phyloP scores from a whole-genome alignment of 768 basidiomycete genomes.

The Lentinus tigrinus region DNA sequence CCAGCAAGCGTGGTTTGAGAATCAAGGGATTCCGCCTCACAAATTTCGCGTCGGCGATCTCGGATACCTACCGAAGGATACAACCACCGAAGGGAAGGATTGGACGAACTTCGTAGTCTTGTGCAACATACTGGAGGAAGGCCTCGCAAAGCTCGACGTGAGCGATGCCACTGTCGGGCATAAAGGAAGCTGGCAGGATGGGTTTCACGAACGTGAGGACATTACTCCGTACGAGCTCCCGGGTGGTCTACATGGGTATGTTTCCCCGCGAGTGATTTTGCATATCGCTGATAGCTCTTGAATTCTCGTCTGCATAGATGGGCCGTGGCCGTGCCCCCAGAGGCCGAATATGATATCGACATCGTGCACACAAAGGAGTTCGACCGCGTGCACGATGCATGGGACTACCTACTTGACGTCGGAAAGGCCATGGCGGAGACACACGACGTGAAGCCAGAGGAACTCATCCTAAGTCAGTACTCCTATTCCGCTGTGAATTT shows the following conservation, averaged over 20 bases:
- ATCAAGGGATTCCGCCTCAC: slow-evolving; percentile 36
- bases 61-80: slow-evolving; percentile 39
- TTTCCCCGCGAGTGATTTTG: neutral
- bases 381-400: slow-evolving; percentile 34
- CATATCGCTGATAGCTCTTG: neutral
- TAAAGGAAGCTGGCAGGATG: slow-evolving; percentile 40
- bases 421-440: slow-evolving; percentile 32
- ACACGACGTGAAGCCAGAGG: slow-evolving; percentile 38
- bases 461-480: slow-evolving; percentile 42
- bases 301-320: slow-evolving; percentile 35
- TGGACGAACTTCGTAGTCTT: slow-evolving; percentile 40
- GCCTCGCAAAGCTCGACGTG: slow-evolving; percentile 22
- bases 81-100: slow-evolving; percentile 13
- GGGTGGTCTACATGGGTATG: slow-evolving; percentile 33
- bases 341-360: slow-evolving; percentile 37
- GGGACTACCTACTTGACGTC: slow-evolving; percentile 36
- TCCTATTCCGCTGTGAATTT: neutral
- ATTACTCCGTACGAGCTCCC: slow-evolving; percentile 38
- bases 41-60: slow-evolving; percentile 44
- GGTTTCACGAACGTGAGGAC: slow-evolving; percentile 27
- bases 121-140: slow-evolving; percentile 38
- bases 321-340: slow-evolving; percentile 41
- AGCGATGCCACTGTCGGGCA: slow-evolving; percentile 27
- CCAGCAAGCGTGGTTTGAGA: slow-evolving; percentile 42
- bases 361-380: slow-evolving; percentile 35